These are phyloP conservation scores for Aspergillus bridgeri DNA, from an alignment of 495 filamentous ascomycete species.

Conservation along the genomic window DNA sequence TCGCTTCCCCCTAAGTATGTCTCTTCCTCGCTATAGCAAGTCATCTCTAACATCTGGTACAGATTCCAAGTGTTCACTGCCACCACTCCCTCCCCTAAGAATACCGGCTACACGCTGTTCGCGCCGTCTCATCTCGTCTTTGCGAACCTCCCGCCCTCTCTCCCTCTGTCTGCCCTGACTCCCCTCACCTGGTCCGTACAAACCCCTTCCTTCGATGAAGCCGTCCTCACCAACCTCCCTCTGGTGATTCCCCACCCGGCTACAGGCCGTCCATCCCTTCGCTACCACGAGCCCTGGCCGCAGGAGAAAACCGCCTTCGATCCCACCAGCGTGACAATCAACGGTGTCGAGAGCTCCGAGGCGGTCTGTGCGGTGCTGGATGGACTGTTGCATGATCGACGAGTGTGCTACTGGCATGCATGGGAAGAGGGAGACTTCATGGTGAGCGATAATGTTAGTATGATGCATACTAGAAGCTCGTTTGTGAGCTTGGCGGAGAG, in stretches of 20 bases:
- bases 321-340: conserved; percentile 42
- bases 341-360: conserved; percentile 32
- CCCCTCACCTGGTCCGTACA: conserved; percentile 40
- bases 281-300: conserved; percentile 56
- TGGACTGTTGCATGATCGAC: conserved; percentile 44
- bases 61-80: conserved; percentile 53
- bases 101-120: conserved; percentile 51
- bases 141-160: conserved; percentile 41
- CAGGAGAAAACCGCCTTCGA: conserved; percentile 46
- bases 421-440: conserved; percentile 57
- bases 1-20: conserved; percentile 22
- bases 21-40: not conserved
- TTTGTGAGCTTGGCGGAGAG: conserved; percentile 40
- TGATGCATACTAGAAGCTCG: conserved; percentile 51
- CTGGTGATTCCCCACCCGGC: conserved; percentile 48
- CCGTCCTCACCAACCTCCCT: conserved; percentile 38
- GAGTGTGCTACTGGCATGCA: conserved; percentile 42
- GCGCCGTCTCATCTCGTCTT: conserved; percentile 48
- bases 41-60: not conserved
- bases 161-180: conserved; percentile 36
- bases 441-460: conserved; percentile 49
- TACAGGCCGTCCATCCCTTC: conserved; percentile 41
- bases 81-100: conserved; percentile 42
- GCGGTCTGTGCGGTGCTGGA: conserved; percentile 27
- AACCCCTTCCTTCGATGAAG: conserved; percentile 38